Evolutionary conservation across 352 stramenopile species (phyloP).

Genomic region (Pythium brassicae): DNA sequence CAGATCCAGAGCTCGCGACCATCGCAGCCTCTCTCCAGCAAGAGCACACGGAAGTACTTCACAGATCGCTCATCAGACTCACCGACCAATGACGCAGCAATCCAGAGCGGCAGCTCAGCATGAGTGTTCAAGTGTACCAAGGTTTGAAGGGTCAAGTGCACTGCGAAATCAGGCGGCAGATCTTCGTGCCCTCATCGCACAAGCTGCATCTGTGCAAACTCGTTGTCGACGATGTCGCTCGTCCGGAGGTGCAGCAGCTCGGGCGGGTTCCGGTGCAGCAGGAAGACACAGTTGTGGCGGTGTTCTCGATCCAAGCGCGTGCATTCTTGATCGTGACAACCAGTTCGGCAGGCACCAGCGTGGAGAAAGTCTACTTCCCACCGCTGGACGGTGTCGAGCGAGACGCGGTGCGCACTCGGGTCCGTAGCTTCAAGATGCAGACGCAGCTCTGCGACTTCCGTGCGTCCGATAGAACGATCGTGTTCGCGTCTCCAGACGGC

Average conservation of each 20-base stretch:
- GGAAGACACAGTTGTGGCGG: constrained; percentile 1
- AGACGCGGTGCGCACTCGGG: not conserved
- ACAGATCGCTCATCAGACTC: not conserved
- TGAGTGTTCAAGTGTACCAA: not conserved
- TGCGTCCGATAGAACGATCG: constrained; percentile 6
- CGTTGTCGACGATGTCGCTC: not conserved
- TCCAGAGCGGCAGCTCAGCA: not conserved
- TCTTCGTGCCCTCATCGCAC: not conserved
- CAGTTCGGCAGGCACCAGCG: not conserved
- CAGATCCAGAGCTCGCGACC: not conserved
- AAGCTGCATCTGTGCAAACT: constrained; percentile 11
- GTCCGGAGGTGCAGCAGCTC: constrained; percentile 1
- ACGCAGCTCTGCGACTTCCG: constrained; percentile 4
- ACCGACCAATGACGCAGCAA: not conserved
- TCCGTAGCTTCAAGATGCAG: constrained; percentile 5
- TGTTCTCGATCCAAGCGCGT: constrained; percentile 10
- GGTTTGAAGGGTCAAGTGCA: not conserved
- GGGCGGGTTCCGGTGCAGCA: constrained; percentile 3
- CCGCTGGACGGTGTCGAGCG: not conserved
- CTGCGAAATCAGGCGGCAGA: not conserved
- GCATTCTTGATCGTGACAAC: constrained; percentile 8
- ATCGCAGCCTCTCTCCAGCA: not conserved
- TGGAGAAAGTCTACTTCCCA: constrained; percentile 14
- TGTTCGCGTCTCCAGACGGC: constrained; percentile 3
- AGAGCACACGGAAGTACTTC: not conserved